Evolutionary conservation across 176 grass and related monocot genomes (phyloP), one percentile per base, ranked within the genome.

Genomic region (Carex kokanica): DNA sequence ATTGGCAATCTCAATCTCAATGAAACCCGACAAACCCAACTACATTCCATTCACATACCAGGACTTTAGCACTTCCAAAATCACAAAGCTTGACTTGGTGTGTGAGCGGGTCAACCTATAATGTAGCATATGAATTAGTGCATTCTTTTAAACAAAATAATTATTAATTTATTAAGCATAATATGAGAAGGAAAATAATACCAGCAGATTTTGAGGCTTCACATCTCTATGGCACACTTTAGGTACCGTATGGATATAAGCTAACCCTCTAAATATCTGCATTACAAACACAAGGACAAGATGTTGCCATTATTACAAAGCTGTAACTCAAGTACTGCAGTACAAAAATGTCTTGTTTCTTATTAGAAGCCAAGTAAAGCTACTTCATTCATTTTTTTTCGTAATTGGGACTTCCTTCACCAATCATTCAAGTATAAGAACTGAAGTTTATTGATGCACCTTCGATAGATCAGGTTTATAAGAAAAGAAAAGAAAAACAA

Each of bases 51-150:
- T 63, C 12, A 91, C 91, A 78, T 94, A 98, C 95, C 92, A 98
- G 86, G 80, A 98, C 85, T 91, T 98, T 98, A 18, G 95, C 95
- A 70, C 95, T 98, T 79, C 95, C 95, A 87, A 98, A 98, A 91
- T 98, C 95, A 88, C 95, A 98, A 59, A 98, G 90, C 88, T 98
- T 98, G 69, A 94, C 90, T 89, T 94, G 92, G 73, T 98, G 95
- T 74, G 95, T 98, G 32, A 98, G 86, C 31, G 95, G 95, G 85
- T 98, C 92, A 54, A 98, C 95, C 95, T 98, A 81, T 56, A 58
- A 45, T 63, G 52, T 38, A 69, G 43, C 43, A 78, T 20, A 75
- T 31, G 1, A 87, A 32, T 83, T 74, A 82, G 54, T 61, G 24
- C 15, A 87, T 45, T 60, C 23, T 13, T 70, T 67, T 89, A 82